A percentile compares a stretch with the other conserved stretches of the same genome.
Evolutionary conservation across 768 basidiomycete genomes (phyloP).

Genomic region (Bullera alba): DNA sequence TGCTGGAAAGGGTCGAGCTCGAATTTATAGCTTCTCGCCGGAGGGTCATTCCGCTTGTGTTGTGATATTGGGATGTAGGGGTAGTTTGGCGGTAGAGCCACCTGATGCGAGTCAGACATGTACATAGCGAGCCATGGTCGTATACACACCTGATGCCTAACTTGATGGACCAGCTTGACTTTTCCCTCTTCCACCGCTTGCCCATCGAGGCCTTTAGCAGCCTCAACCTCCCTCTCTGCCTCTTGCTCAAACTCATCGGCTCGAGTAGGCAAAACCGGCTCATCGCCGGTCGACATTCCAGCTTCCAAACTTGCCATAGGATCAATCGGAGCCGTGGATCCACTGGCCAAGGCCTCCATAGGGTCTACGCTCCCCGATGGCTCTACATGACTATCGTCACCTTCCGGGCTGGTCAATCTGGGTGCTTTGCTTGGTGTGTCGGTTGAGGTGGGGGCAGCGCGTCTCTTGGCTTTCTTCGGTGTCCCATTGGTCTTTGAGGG

Average conservation of each 20-base stretch:
- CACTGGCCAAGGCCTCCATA: conserved; percentile 23
- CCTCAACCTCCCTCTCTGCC: conserved; percentile 82
- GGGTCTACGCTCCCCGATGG: conserved; percentile 12
- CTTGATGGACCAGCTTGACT: conserved; percentile 46
- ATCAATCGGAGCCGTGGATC: conserved; percentile 3
- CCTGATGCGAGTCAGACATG: conserved; percentile 54
- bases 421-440: conserved; percentile 3
- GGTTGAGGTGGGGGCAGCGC: conserved; percentile 3
- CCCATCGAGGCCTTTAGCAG: conserved; percentile 77
- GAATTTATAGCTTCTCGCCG: conserved; percentile 90
- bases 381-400: neutral
- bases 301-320: conserved; percentile 19
- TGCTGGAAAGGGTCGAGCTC: conserved; percentile 94
- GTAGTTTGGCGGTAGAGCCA: conserved; percentile 87
- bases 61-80: conserved; percentile 81
- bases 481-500: neutral
- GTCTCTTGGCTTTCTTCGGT: conserved; percentile 8
- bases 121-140: neutral
- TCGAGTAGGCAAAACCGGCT: conserved; percentile 58
- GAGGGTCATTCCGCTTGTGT: conserved; percentile 84
- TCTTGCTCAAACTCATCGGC: conserved; percentile 93
- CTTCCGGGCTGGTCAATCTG: conserved; percentile 4
- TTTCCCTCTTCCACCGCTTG: conserved; percentile 42
- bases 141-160: conserved; percentile 31
- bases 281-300: conserved; percentile 11